Percentiles rank a stretch among this genome's conserved stretches.
Conservation (phyloP, 176 grass and related monocot species). For the Carex cristatella region DNA sequence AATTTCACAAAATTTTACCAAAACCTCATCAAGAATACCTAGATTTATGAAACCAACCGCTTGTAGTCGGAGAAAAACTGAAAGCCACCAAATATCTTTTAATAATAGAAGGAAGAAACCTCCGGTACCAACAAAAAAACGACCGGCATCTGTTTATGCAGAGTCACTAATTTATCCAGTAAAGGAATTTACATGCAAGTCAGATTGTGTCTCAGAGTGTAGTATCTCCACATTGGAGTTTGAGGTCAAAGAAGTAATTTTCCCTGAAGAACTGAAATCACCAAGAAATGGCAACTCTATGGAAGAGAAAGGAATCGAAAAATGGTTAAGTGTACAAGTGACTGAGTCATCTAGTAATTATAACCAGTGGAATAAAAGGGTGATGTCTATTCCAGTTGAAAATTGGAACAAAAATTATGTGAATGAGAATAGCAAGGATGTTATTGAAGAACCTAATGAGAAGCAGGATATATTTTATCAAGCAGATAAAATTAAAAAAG, state of each 20-base stretch:
- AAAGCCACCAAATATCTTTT: constrained; percentile 27
- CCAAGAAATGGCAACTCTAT: constrained; percentile 27
- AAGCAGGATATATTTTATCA: background rate
- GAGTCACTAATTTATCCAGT: constrained; percentile 61
- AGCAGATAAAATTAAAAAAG: background rate
- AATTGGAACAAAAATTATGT: constrained; percentile 3
- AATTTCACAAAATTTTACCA: constrained; percentile 28
- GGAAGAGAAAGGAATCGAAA: constrained; percentile 45
- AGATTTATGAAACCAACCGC: constrained; percentile 91
- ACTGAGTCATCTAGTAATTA: constrained; percentile 33
- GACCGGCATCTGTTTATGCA: constrained; percentile 74
- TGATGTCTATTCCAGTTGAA: constrained; percentile 34
- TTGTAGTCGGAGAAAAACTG: constrained; percentile 61
- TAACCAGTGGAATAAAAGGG: constrained; percentile 36
- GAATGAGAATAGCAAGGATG: background rate
- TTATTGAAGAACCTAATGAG: background rate
- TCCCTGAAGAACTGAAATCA: constrained; percentile 55
- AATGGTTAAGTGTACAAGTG: constrained; percentile 66
- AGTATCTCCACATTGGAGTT: constrained; percentile 70
- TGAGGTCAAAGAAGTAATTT: constrained; percentile 78
- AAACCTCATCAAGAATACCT: constrained; percentile 44
- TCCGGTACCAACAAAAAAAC: constrained; percentile 48
- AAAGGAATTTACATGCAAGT: constrained; percentile 51
- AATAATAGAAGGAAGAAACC: constrained; percentile 43
- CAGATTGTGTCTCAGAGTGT: constrained; percentile 72